phyloP scores from a whole-genome alignment of 768 basidiomycete genomes.

The Lactifluus echinatus region DNA sequence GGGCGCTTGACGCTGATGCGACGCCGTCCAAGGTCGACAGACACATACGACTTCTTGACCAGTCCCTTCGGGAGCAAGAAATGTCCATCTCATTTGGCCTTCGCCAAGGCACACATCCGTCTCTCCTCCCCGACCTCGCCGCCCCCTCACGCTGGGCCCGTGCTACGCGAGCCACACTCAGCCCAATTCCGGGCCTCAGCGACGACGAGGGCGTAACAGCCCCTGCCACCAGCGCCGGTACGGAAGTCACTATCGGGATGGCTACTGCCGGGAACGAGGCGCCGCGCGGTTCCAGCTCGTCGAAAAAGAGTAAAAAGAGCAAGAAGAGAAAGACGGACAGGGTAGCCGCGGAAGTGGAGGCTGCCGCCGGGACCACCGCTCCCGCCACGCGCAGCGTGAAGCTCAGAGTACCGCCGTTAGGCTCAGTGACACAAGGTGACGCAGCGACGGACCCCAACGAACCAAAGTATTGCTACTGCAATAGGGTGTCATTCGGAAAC shows the following conservation, averaged over 20 bases:
- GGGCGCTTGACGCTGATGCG: background rate
- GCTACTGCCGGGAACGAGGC: constrained; percentile 5
- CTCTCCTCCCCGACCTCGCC: constrained; percentile 54
- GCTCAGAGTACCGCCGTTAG: constrained; percentile 31
- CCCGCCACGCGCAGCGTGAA: constrained; percentile 24
- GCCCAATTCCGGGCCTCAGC: constrained; percentile 31
- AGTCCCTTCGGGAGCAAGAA: constrained; percentile 58
- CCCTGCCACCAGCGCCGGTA: constrained; percentile 2
- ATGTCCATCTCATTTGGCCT: constrained; percentile 44
- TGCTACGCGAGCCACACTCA: constrained; percentile 35
- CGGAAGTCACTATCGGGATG: constrained; percentile 15
- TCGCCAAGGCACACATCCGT: constrained; percentile 44
- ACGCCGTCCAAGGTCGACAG: constrained; percentile 52
- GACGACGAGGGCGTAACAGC: constrained; percentile 14
- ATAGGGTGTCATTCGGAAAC: constrained; percentile 71
- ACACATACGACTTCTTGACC: constrained; percentile 69
- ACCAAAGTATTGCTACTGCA: constrained; percentile 71
- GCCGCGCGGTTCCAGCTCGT: constrained; percentile 4
- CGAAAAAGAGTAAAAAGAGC: constrained; percentile 18
- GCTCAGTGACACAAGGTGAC: constrained; percentile 12
- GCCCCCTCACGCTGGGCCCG: constrained; percentile 43
- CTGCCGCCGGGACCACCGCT: background rate
- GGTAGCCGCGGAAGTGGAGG: constrained; percentile 9
- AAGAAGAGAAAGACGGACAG: constrained; percentile 24
- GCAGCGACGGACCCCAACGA: constrained; percentile 32